phyloP scores from a whole-genome alignment of 257 asterid species.

The Fraxinus excelsior region DNA sequence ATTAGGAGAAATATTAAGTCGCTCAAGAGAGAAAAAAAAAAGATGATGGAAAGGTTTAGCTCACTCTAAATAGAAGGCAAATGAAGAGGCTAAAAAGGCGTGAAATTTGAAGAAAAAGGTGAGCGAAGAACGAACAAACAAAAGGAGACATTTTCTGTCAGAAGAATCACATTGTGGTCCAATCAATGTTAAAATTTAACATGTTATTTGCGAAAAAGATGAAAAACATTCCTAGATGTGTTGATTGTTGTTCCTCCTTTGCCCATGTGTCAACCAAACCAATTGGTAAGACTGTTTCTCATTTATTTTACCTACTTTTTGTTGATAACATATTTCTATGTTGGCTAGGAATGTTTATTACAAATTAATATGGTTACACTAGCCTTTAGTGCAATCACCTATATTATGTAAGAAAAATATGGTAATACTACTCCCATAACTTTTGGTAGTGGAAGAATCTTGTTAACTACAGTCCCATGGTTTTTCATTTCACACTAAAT shows the following conservation, averaged over 20 bases:
- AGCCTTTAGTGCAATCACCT: neutral
- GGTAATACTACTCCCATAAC: too few relatives aligned
- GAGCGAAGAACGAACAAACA: too few relatives aligned
- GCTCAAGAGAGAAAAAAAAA: too few relatives aligned
- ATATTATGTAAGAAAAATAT: too few relatives aligned
- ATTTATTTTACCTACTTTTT: too few relatives aligned
- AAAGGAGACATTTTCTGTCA: neutral
- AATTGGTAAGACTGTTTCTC: neutral
- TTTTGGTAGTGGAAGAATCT: neutral
- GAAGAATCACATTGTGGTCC: neutral
- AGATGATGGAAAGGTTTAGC: neutral
- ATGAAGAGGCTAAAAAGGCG: neutral
- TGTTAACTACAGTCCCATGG: neutral
- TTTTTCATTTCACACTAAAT: neutral
- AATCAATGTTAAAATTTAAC: neutral
- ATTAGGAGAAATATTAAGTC: too few relatives aligned
- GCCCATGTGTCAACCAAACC: neutral
- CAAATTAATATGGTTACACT: neutral
- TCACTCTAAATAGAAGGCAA: neutral
- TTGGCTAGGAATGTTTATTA: neutral
- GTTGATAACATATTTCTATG: too few relatives aligned
- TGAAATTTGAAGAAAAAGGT: neutral
- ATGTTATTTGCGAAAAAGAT: neutral
- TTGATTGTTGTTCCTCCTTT: neutral
- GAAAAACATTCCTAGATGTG: neutral